phyloP scores from a whole-genome alignment of 1,284 basidiomycete species.

The Microbotryum lychnidis-dioicae region DNA sequence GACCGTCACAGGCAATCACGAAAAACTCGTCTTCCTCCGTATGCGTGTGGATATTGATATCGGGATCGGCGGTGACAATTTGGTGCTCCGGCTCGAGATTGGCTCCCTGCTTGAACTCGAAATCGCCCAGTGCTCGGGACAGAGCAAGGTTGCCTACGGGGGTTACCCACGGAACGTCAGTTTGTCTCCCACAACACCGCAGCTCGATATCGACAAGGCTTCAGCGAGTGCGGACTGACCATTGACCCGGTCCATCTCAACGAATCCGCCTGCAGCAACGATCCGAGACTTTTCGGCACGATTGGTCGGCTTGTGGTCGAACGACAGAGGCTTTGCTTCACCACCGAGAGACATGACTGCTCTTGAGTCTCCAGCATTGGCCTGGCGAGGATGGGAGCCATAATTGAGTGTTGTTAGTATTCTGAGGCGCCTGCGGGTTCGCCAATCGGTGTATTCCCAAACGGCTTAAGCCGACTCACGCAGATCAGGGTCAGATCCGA shows the following conservation, averaged over 20 bases:
- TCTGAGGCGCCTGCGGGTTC: background rate
- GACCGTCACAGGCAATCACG: conserved; percentile 92
- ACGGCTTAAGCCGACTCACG: conserved; percentile 45
- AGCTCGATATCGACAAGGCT: background rate
- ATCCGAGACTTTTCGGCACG: conserved; percentile 79
- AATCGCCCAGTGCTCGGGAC: conserved; percentile 92
- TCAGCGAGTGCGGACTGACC: conserved; percentile 50
- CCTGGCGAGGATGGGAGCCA: conserved; percentile 48
- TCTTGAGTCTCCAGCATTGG: conserved; percentile 95
- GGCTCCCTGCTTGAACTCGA: conserved; percentile 96
- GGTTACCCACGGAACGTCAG: background rate
- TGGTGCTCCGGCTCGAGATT: conserved; percentile 75
- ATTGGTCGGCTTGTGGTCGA: conserved; percentile 92
- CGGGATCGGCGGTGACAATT: conserved; percentile 92
- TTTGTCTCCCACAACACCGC: too few species aligned
- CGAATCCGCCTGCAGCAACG: conserved; percentile 85
- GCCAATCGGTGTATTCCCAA: too few species aligned
- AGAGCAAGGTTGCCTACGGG: conserved; percentile 81
- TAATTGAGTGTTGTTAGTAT: background rate
- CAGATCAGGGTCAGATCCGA: conserved; percentile 68
- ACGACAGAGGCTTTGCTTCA: conserved; percentile 76
- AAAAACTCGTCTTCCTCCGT: conserved; percentile 91
- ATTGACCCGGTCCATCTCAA: conserved; percentile 95
- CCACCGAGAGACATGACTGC: conserved; percentile 83
- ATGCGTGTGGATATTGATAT: conserved; percentile 71